Evolutionary conservation across 2,329 filamentous ascomycete species (phyloP).

Genomic region (Fusarium lateritium): DNA sequence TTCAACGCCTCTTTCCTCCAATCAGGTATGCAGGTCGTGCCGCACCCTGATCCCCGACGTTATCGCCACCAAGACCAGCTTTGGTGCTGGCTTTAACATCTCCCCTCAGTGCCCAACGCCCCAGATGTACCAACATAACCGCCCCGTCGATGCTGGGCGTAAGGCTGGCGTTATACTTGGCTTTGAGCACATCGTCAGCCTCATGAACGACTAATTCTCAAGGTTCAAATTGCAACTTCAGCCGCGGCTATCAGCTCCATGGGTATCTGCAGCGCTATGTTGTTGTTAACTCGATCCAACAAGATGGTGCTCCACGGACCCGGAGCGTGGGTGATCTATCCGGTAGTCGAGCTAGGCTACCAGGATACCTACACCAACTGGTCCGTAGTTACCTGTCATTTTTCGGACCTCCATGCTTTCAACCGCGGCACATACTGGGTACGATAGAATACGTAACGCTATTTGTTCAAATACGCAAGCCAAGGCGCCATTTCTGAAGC

Average conservation of each 20-base stretch:
- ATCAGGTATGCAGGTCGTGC: neutral
- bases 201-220: neutral
- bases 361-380: conserved; percentile 7
- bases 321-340: conserved; percentile 42
- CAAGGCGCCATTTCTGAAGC: conserved; percentile 15
- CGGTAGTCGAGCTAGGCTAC: conserved; percentile 15
- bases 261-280: conserved; percentile 10
- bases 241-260: neutral
- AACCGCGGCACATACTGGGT: neutral
- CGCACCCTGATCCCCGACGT: neutral
- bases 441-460: neutral
- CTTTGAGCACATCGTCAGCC: neutral
- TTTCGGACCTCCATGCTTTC: neutral
- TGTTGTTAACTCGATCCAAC: conserved; percentile 25
- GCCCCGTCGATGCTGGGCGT: neutral
- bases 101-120: conserved; percentile 1
- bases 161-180: neutral
- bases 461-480: conserved; percentile 35
- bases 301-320: conserved; percentile 40
- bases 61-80: neutral
- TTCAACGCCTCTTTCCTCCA: conserved; percentile 7
- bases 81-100: neutral
- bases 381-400: neutral
- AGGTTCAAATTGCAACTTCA: no score
- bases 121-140: neutral